phyloP scores from a whole-genome alignment of 192 early-diverging fungal genomes.

The Linnemannia hyalina region DNA sequence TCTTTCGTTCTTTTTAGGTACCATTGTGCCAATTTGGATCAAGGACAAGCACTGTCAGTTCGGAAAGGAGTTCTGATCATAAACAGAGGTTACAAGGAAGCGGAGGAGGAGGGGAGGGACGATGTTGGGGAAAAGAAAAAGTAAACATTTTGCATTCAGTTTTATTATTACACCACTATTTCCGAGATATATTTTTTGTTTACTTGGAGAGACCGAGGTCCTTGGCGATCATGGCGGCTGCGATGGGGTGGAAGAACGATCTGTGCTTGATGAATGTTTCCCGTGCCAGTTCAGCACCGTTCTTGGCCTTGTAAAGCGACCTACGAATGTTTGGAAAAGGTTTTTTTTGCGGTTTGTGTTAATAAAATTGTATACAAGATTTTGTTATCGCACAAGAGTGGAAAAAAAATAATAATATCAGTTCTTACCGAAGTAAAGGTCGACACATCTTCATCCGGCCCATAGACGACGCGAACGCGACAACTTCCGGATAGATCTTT shows the following conservation, averaged over 20 bases:
- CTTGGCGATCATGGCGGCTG: constrained; percentile 85
- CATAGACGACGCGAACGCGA: constrained; percentile 83
- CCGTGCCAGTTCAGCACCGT: constrained; percentile 81
- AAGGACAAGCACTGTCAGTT: constrained; percentile 48
- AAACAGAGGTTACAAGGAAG: not conserved
- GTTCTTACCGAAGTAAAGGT: constrained; percentile 75
- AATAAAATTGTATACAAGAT: too few relatives aligned
- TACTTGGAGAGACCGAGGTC: constrained; percentile 63
- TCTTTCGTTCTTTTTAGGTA: constrained; percentile 11
- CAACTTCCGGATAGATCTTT: constrained; percentile 80
- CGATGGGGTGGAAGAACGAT: constrained; percentile 95
- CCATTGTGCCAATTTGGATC: constrained; percentile 37
- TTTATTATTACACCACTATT: not conserved
- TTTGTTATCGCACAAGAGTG: not conserved
- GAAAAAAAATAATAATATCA: not conserved
- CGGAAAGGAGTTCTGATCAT: constrained; percentile 15
- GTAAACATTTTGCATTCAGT: not conserved
- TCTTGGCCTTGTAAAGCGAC: constrained; percentile 72
- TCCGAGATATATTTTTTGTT: not conserved
- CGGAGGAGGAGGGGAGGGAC: not conserved
- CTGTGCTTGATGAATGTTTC: constrained; percentile 84
- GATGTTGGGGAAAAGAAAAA: not conserved
- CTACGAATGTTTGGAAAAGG: constrained; percentile 31
- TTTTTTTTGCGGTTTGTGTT: not conserved
- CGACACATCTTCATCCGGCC: constrained; percentile 96